Percentiles rank a stretch among this genome's conserved stretches.
These are phyloP conservation scores for Trichoderma aggressivum DNA, from an alignment of 2,329 filamentous ascomycete species.

Conservation along the genomic window DNA sequence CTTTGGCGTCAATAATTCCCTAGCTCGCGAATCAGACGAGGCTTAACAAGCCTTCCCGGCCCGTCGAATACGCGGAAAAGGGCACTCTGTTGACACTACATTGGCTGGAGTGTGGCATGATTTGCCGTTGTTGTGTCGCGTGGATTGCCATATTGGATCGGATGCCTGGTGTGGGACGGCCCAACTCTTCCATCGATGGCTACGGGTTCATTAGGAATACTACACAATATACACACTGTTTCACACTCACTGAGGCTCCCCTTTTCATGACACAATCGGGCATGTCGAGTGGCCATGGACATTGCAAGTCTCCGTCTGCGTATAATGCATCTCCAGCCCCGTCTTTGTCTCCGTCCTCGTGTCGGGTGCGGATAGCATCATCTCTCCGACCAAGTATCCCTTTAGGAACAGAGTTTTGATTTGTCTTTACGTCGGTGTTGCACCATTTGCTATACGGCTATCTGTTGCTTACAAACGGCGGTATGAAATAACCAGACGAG, in stretches of 20 bases:
- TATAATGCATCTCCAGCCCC: neutral
- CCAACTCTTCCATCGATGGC: neutral
- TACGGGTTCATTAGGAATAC: neutral
- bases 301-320: neutral
- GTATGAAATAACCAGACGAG: no score
- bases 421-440: neutral
- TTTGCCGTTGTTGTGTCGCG: neutral
- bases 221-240: neutral
- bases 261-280: neutral
- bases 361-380: slow-evolving; percentile 3
- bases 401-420: no score
- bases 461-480: neutral
- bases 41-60: neutral
- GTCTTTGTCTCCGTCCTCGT: neutral
- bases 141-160: neutral
- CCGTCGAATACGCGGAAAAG: neutral
- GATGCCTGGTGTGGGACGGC: neutral
- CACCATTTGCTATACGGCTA: no score
- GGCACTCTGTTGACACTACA: neutral
- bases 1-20: neutral
- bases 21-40: neutral
- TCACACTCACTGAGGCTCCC: neutral
- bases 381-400: neutral
- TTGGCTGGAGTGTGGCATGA: neutral
- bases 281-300: neutral